phyloP scores from a whole-genome alignment of 106 monocot species.

The Dendrobium chrysotoxum region DNA sequence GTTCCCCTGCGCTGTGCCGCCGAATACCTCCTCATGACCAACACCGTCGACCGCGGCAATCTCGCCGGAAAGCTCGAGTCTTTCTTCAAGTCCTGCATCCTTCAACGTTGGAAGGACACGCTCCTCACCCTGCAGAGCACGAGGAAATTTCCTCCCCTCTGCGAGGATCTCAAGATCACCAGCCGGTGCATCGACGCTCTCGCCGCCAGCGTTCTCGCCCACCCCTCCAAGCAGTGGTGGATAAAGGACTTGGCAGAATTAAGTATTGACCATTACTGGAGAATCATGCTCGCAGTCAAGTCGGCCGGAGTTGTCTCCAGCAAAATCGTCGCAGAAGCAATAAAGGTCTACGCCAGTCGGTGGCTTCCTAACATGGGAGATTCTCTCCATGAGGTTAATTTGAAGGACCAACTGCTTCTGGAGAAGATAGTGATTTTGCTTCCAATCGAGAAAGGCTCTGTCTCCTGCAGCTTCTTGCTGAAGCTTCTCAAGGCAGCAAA shows the following conservation, averaged over 20 bases:
- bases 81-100: conserved; percentile 74
- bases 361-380: conserved; percentile 34
- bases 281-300: conserved; percentile 63
- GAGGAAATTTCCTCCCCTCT: conserved; percentile 19
- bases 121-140: conserved; percentile 50
- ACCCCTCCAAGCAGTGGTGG: conserved; percentile 36
- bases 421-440: conserved; percentile 59
- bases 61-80: conserved; percentile 63
- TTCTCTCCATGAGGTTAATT: neutral
- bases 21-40: conserved; percentile 64
- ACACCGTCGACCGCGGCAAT: conserved; percentile 55
- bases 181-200: conserved; percentile 53
- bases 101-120: conserved; percentile 80
- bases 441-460: conserved; percentile 51
- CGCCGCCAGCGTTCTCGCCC: conserved; percentile 19
- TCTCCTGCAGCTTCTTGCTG: conserved; percentile 56
- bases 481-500: conserved; percentile 56
- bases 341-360: conserved; percentile 41
- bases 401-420: conserved; percentile 42
- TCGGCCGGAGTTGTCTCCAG: conserved; percentile 36
- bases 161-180: conserved; percentile 63
- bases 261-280: conserved; percentile 59
- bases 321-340: conserved; percentile 43
- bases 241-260: conserved; percentile 54
- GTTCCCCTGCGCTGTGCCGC: conserved; percentile 60